Conservation (phyloP, 2,329 filamentous ascomycete species). For the Huntiella decipiens region DNA sequence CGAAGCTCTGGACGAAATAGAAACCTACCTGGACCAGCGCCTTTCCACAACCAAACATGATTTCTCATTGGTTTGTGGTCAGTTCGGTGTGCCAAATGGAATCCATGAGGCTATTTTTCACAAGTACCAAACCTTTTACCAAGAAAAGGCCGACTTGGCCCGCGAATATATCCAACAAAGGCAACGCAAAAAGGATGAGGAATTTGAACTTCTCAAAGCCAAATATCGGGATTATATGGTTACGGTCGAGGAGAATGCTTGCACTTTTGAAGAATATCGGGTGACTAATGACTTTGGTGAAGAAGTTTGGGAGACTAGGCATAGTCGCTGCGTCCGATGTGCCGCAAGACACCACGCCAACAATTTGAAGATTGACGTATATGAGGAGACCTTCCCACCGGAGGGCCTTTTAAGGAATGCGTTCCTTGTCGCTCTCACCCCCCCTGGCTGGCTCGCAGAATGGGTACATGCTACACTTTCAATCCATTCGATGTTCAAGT, state of each 20-base stretch:
- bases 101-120: not conserved
- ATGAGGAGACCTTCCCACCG: constrained; percentile 37
- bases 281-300: no score
- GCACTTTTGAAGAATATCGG: not conserved
- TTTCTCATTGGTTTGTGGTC: not conserved
- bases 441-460: constrained; percentile 17
- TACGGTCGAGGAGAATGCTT: not conserved
- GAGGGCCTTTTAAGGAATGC: constrained; percentile 20
- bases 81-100: not conserved
- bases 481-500: constrained; percentile 16
- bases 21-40: constrained; percentile 21
- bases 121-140: not conserved
- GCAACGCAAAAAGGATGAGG: not conserved
- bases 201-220: constrained; percentile 30
- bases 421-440: constrained; percentile 31
- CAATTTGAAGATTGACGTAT: constrained; percentile 23
- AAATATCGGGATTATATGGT: constrained; percentile 18
- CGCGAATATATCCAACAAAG: not conserved
- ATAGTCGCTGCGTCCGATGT: constrained; percentile 8
- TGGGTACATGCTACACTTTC: constrained; percentile 1
- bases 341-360: constrained; percentile 16
- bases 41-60: not conserved
- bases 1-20: constrained; percentile 24
- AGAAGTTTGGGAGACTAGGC: not conserved
- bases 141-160: not conserved